Conservation (phyloP, 257 asterid species). For the Jasminum sambac region DNA sequence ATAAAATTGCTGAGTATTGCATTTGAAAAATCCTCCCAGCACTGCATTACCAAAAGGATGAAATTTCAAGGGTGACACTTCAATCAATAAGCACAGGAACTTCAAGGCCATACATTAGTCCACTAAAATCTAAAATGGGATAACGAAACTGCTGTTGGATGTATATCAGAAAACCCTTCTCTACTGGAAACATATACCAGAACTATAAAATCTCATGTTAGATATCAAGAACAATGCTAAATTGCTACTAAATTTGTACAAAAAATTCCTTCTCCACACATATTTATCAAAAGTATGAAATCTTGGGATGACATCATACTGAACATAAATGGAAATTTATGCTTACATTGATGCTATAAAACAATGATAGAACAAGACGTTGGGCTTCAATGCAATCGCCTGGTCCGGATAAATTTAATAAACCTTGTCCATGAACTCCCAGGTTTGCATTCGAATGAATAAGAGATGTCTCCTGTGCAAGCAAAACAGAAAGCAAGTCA, state of each 20-base stretch:
- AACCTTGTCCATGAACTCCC: conserved; percentile 98
- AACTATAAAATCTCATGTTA: not conserved
- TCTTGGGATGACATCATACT: not conserved
- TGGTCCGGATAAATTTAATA: conserved; percentile 83
- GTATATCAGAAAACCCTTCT: not conserved
- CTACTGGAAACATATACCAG: not conserved
- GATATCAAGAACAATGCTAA: not conserved
- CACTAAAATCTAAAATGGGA: not conserved
- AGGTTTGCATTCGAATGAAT: conserved; percentile 95
- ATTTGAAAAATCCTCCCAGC: not conserved
- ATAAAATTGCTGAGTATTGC: conserved; percentile 4
- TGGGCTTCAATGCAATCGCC: conserved; percentile 98
- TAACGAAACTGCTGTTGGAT: not conserved
- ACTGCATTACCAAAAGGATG: not conserved
- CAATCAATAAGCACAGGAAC: not conserved
- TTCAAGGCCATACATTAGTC: not conserved
- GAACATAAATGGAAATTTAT: not conserved
- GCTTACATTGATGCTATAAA: conserved; percentile 89
- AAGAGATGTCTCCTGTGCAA: conserved; percentile 72
- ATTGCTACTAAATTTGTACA: not conserved
- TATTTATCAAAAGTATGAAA: not conserved
- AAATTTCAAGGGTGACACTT: not conserved
- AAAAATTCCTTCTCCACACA: not conserved
- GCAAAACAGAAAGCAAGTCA: conserved; percentile 22
- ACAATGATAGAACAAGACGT: conserved; percentile 81